phyloP scores from a whole-genome alignment of 1,139 yeast species.

The Hyphopichia pseudoburtonii region DNA sequence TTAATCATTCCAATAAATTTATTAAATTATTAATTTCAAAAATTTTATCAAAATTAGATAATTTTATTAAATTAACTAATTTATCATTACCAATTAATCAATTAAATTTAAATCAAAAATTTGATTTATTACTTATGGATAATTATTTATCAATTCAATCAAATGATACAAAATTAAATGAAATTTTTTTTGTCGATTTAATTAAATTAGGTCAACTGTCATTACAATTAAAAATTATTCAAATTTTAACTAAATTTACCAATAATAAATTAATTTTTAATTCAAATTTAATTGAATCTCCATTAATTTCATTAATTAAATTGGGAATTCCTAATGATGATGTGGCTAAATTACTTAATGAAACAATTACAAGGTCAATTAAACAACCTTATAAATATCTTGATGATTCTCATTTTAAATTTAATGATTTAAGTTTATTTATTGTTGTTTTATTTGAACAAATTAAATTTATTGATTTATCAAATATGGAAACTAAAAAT shows the following conservation, averaged over 20 bases:
- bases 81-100: conserved; percentile 4
- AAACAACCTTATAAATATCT: conserved; percentile 81
- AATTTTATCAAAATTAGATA: conserved; percentile 13
- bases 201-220: conserved; percentile 35
- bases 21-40: conserved; percentile 26
- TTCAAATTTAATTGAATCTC: conserved; percentile 42
- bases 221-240: conserved; percentile 14
- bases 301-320: conserved; percentile 41
- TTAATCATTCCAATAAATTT: conserved; percentile 15
- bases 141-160: conserved; percentile 42
- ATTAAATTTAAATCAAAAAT: conserved; percentile 26
- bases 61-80: background rate
- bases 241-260: conserved; percentile 23
- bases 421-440: conserved; percentile 59
- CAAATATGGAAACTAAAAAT: conserved; percentile 21
- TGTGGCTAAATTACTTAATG: conserved; percentile 54
- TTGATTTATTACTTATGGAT: conserved; percentile 57
- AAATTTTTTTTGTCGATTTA: conserved; percentile 61
- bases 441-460: conserved; percentile 72
- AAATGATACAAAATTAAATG: conserved; percentile 30
- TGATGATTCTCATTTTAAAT: conserved; percentile 53
- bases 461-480: conserved; percentile 48
- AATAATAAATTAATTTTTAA: conserved; percentile 43
- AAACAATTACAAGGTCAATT: conserved; percentile 66
- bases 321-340: conserved; percentile 16